Evolutionary conservation across 495 filamentous ascomycete genomes (phyloP).

Genomic region (Penicillium cinerascens): DNA sequence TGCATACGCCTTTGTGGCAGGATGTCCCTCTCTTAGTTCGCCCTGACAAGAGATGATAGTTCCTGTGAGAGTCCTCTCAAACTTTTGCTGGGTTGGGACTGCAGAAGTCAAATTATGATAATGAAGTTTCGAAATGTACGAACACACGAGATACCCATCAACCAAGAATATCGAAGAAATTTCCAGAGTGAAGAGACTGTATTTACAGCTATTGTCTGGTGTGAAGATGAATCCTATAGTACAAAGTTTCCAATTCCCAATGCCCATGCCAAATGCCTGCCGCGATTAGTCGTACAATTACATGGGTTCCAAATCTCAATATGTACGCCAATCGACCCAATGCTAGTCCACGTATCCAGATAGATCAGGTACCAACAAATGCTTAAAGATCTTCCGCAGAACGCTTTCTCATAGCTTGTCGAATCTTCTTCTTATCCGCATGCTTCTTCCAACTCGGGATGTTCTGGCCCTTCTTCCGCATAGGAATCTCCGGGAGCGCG

Average conservation of each 20-base stretch:
- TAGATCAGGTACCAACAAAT: slow-evolving; percentile 13
- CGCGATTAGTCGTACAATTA: slow-evolving; percentile 8
- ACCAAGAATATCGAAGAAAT: background rate
- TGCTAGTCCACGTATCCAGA: slow-evolving; percentile 2
- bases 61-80: background rate
- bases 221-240: slow-evolving; percentile 19
- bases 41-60: background rate
- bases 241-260: slow-evolving; percentile 13
- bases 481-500: slow-evolving; percentile 18
- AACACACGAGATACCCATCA: background rate
- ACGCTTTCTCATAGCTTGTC: slow-evolving; percentile 39
- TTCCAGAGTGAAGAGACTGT: slow-evolving; percentile 18
- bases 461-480: slow-evolving; percentile 37
- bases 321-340: slow-evolving; percentile 16
- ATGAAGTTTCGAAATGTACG: background rate
- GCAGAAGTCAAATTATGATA: background rate
- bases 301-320: slow-evolving; percentile 1
- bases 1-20: background rate
- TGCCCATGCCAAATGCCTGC: slow-evolving; percentile 14
- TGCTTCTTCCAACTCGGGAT: slow-evolving; percentile 49
- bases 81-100: background rate
- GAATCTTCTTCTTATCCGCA: slow-evolving; percentile 40
- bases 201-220: slow-evolving; percentile 18
- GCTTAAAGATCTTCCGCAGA: slow-evolving; percentile 19
- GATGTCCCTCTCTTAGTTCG: background rate